Evolutionary conservation across 2,329 filamentous ascomycete genomes (phyloP), one percentile per base, ranked within the genome.

Genomic region (Fusarium euwallaceae): DNA sequence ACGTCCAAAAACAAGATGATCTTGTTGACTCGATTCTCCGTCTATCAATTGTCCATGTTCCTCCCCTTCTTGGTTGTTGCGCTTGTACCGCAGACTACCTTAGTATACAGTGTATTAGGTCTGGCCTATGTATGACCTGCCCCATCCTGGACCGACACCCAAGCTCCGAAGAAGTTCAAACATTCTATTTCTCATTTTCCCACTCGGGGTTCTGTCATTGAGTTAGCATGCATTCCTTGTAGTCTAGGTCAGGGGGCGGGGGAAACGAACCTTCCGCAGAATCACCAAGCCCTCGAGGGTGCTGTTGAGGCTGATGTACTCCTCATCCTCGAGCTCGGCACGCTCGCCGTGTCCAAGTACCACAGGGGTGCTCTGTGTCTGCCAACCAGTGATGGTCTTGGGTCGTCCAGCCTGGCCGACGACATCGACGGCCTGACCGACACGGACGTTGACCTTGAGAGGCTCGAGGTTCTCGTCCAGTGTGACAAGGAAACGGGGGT

Each of bases 371-470:
- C 94, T 98, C 88, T 99, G 97, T 76, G 97, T 99, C 86, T 99
- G 97, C 97, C 97, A 99, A 63, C 97, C 97, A 11, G 97, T 99
- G 80, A 99, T 99, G 3, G 97, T 99, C 92, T 99, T 98, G 77
- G 97, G 97, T 73, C 96, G 91, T 82, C 97, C 97, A 14, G 97
- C 97, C 84, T 98, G 97, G 61, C 97, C 97, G 45, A 99, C 97
- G 48, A 99, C 95, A 82, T 99, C 97, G 22, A 99, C 97, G 17
- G 97, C 97, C 86, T 99, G 97, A 83, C 97, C 97, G 53, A 99
- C 96, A 36, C 97, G 93, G 17, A 99, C 97, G 79, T 98, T 98
- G 81, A 98, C 95, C 63, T 94, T 96, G 72, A 99, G 87, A 6
- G 97, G 97, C 85, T 98, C 93, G 65, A 99, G 89, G 73, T 98